Evolutionary conservation across 176 grass and related monocot genomes (phyloP).

Genomic region (Guadua angustifolia): DNA sequence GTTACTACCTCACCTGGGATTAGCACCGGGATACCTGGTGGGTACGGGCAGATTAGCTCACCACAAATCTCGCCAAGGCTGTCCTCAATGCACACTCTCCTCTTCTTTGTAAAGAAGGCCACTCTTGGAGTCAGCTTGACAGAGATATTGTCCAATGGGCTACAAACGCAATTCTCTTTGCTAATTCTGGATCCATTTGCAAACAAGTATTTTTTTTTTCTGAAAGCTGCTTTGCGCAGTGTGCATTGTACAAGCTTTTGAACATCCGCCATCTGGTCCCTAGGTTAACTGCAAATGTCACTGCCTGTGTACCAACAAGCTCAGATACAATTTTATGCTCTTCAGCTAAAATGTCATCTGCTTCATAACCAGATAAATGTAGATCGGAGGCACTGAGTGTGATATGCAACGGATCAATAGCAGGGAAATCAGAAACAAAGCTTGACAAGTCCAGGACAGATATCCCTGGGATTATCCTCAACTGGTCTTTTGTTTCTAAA

Average conservation of each 20-base stretch:
- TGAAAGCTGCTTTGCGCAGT: conserved; percentile 50
- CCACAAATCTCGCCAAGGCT: conserved; percentile 82
- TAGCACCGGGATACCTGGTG: conserved; percentile 79
- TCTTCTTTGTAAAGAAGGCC: conserved; percentile 82
- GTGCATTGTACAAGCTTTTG: conserved; percentile 60
- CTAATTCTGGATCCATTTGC: conserved; percentile 27
- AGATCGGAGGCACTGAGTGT: conserved; percentile 60
- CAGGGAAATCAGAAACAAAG: conserved; percentile 70
- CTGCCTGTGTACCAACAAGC: conserved; percentile 63
- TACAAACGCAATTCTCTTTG: conserved; percentile 11
- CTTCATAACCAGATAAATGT: conserved; percentile 59
- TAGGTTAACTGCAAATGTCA: conserved; percentile 77
- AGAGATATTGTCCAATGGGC: conserved; percentile 45
- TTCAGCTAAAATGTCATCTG: conserved; percentile 61
- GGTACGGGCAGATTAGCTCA: conserved; percentile 84
- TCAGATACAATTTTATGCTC: conserved; percentile 64
- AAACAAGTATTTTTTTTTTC: conserved; percentile 48
- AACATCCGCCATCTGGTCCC: conserved; percentile 70
- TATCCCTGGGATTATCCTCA: conserved; percentile 63
- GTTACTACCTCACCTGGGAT: conserved; percentile 77
- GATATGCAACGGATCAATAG: conserved; percentile 74
- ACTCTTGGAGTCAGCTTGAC: conserved; percentile 70
- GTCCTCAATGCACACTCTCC: conserved; percentile 52
- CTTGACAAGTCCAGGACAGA: conserved; percentile 59
- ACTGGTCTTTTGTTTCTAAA: conserved; percentile 43